Base-by-base conservation (phyloP, 2,329 filamentous ascomycete genomes). In the Dactylellina drechsleri region DNA sequence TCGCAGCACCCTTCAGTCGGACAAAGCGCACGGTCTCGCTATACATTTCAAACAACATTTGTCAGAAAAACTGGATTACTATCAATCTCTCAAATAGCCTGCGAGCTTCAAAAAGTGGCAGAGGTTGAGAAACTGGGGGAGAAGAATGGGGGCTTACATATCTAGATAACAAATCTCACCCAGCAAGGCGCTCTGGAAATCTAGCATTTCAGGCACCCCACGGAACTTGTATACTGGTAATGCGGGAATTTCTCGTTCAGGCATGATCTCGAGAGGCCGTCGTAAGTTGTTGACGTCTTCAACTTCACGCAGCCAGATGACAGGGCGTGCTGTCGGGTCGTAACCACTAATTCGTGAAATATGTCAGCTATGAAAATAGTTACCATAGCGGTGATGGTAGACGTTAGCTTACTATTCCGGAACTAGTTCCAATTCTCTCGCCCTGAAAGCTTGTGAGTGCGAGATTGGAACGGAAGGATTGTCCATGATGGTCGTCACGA, bases 1-100 rank as follows among this genome's bases (percentile, higher is more conserved):
- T 74, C 12, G 70, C 70, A 16, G 70, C 62, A 36, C 70, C 70
- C 41, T 74, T 74, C 13, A 74, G 28, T 16, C 70, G 56, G 31
- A 74, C 70, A 52, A 74, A 74, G 8, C 70, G 62, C 12, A 74
- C 70, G 50, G 70, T 74, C 57, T 74, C 70, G 41, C 70, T 74
- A 47, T 57, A 59, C 41, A 52, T 53, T 43, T 49, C 36, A 16
- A 47, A 54, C 62, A 20, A 58, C 62, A 57, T 62, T 18, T 45
- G 36, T 47, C 23, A 41, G 43, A 4, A n/a, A 52, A 54, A 67
- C 53, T 50, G 59, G 60, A 60, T 47, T 54, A 40, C 41, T 61
- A 23, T 23, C 16, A 20, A 23, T 20, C n/a, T 52, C 16, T 18
- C 18, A 52, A 23, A 52, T 36, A 36, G 2, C 10, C 31, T 36